Evolutionary conservation across 2,329 filamentous ascomycete genomes (phyloP), one percentile per base, ranked within the genome.

Genomic region (Aspergillus fumigatus): DNA sequence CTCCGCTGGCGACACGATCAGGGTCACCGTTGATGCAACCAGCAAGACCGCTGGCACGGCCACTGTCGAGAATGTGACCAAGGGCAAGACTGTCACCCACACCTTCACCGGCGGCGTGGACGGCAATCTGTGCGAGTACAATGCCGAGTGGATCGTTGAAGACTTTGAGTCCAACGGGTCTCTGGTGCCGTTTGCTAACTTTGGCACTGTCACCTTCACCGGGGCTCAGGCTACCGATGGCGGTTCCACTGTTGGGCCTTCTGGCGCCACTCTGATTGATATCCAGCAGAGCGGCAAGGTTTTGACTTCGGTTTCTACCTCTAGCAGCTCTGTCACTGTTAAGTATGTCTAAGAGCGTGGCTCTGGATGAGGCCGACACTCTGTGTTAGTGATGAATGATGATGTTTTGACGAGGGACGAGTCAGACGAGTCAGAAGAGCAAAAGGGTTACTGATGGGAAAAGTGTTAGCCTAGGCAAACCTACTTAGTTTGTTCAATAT

Each of bases 131-230:
- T 82, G 81, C 71, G 74, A 82, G 69, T 77, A 74, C 61, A 84
- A 84, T 54, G 83, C 82, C n/a, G 83, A 85, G 68, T 86, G 83
- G 82, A 84, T 85, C 10, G 58, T 65, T 7, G 62, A 65, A 53
- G 80, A 81, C 60, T 81, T 78, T 54, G 65, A 73, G 51, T 57
- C 65, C 4, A 64, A 67, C 53, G 59, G 60, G 47, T 69, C 68
- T 2, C 69, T 79, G 8, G 77, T 81, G 27, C 62, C 72, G 0
- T 77, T 82, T 51, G 77, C 75, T 40, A 63, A 80, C 65, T 82
- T 81, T 59, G 76, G 76, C 6, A 77, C 73, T 21, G 77, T 81
- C 19, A 73, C 71, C 17, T 82, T 82, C 65, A 76, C 73, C 2
- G 64, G 65, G 50, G 71, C 73, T 48, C 65, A 65, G 47, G 78